Evolutionary conservation across 805 yeast genomes (phyloP).

Genomic region (Candida endomychidarum): DNA sequence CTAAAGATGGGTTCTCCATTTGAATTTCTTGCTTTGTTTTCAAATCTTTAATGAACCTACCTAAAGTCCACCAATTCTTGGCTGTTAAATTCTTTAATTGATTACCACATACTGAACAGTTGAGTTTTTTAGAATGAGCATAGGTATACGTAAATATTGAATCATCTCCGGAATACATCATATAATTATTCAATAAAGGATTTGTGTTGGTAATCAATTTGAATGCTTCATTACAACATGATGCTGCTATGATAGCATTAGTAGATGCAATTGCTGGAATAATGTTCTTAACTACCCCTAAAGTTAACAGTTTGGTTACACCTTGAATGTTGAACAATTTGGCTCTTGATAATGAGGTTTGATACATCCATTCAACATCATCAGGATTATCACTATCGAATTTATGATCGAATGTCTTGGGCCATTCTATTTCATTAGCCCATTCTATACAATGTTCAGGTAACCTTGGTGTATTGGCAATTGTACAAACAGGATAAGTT

Average conservation of each 20-base stretch:
- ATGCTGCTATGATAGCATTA: constrained; percentile 87
- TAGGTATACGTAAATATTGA: constrained; percentile 77
- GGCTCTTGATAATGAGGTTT: constrained; percentile 60
- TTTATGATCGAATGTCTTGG: constrained; percentile 44
- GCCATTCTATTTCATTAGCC: constrained; percentile 80
- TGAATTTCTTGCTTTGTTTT: constrained; percentile 29
- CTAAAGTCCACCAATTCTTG: constrained; percentile 35
- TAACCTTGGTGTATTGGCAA: constrained; percentile 89
- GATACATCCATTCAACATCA: constrained; percentile 64
- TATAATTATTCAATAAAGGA: constrained; percentile 69
- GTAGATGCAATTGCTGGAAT: constrained; percentile 95
- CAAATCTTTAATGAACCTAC: constrained; percentile 44
- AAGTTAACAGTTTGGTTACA: constrained; percentile 66
- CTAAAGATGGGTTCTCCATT: constrained; percentile 46
- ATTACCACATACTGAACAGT: constrained; percentile 78
- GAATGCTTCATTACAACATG: constrained; percentile 83
- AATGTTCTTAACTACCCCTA: constrained; percentile 88
- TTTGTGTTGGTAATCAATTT: constrained; percentile 71
- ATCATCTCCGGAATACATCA: constrained; percentile 84
- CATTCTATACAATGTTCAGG: constrained; percentile 96
- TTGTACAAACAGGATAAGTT: constrained; percentile 88
- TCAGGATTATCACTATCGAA: constrained; percentile 70
- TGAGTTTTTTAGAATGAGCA: constrained; percentile 54
- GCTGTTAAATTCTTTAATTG: constrained; percentile 22
- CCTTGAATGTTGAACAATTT: constrained; percentile 65